phyloP scores from a whole-genome alignment of 2,329 filamentous ascomycete genomes.

The Macrophomina phaseolina region DNA sequence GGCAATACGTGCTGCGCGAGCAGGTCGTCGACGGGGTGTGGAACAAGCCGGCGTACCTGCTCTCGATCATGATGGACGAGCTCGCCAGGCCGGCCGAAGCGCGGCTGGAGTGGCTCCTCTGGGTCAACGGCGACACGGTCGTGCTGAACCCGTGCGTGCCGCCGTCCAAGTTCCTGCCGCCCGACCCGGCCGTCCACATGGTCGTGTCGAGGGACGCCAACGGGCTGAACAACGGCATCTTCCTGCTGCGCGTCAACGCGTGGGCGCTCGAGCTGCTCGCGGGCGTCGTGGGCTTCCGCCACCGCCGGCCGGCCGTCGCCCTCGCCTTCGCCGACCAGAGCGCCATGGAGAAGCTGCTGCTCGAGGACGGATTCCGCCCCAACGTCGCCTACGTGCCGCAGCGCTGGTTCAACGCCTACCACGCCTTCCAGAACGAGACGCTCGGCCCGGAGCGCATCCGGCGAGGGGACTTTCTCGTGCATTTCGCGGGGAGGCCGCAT shows the following conservation, averaged over 20 bases:
- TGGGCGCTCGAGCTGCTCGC: constrained; percentile 50
- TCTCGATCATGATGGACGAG: not conserved
- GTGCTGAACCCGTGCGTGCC: constrained; percentile 20
- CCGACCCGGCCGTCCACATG: constrained; percentile 28
- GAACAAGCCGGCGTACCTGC: constrained; percentile 7
- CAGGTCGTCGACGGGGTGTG: constrained; percentile 6
- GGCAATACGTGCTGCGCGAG: constrained; percentile 38
- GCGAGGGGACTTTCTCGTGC: constrained; percentile 51
- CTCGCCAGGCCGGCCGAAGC: not conserved
- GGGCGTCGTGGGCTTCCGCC: constrained; percentile 46
- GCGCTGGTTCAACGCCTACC: constrained; percentile 53
- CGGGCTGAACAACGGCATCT: constrained; percentile 53
- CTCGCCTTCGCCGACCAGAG: constrained; percentile 49
- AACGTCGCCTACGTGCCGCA: constrained; percentile 47
- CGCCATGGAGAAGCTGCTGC: constrained; percentile 48
- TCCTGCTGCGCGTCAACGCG: constrained; percentile 46
- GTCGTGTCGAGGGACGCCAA: constrained; percentile 48
- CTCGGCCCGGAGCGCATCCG: constrained; percentile 39
- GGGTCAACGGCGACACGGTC: constrained; percentile 17
- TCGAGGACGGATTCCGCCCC: constrained; percentile 40
- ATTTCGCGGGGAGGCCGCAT: constrained; percentile 47
- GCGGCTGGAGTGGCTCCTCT: constrained; percentile 8
- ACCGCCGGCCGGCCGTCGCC: constrained; percentile 44
- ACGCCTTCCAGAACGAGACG: constrained; percentile 46
- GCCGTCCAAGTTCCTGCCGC: constrained; percentile 2